These are phyloP conservation scores for Arthroderma sp. DNA, from an alignment of 2,329 filamentous ascomycete species.

Conservation along the genomic window DNA sequence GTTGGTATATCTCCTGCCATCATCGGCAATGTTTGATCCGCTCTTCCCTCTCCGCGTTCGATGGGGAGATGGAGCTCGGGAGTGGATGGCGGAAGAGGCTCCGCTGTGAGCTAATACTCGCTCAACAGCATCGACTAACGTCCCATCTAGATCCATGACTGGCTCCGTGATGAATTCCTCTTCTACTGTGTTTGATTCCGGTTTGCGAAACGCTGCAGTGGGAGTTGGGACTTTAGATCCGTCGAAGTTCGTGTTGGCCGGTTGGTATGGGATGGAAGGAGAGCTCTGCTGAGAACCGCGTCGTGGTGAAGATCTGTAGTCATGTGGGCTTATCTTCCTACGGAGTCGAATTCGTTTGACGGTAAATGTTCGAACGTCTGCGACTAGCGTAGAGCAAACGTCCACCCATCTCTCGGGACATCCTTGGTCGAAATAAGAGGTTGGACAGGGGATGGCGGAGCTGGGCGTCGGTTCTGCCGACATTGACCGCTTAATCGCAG, in stretches of 20 bases:
- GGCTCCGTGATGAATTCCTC: constrained; percentile 41
- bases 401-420: constrained; percentile 39
- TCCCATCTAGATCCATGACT: constrained; percentile 46
- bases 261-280: constrained; percentile 16
- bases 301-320: constrained; percentile 14
- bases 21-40: constrained; percentile 11
- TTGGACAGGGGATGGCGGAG: constrained; percentile 19
- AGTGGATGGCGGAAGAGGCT: constrained; percentile 28
- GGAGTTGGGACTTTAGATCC: constrained; percentile 4
- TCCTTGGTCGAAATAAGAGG: constrained; percentile 19
- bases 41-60: constrained; percentile 23
- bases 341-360: constrained; percentile 44
- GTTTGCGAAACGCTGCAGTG: not conserved
- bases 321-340: constrained; percentile 28
- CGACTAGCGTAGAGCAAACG: constrained; percentile 44
- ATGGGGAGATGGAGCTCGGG: constrained; percentile 28
- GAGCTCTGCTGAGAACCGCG: constrained; percentile 8
- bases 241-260: constrained; percentile 16
- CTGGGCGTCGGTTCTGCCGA: constrained; percentile 37
- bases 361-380: constrained; percentile 41
- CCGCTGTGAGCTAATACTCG: constrained; percentile 37
- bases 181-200: constrained; percentile 22
- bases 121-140: constrained; percentile 44
- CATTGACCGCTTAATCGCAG: constrained; percentile 45
- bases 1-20: constrained; percentile 9